Evolutionary conservation across 176 grass and related monocot species (phyloP), one percentile per base, ranked within the genome.

Genomic region (Ensete ventricosum): DNA sequence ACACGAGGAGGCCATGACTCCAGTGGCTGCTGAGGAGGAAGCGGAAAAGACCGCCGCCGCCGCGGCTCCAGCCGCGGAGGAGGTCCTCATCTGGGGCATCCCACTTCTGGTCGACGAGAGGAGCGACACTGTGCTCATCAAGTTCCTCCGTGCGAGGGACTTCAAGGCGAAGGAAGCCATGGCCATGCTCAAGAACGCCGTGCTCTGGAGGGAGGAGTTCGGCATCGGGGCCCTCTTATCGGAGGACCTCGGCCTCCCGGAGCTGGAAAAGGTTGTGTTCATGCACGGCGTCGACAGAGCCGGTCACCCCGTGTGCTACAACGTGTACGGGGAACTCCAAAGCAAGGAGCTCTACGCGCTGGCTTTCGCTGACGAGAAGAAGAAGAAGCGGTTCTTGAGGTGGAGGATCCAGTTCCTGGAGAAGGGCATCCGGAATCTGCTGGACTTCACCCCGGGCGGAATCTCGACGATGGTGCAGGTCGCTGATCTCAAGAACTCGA

Each of bases 361-460:
- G 87, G 87, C 89, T 9, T 96, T 96, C 73, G 83, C 87, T 49
- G 89, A 92, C 73, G 92, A 96, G 55, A 89, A 96, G 85, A 92
- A 96, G 83, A 75, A 89, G 27, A 80, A 90, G 76, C 77, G 89
- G 75, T 96, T 96, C 84, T 88, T 96, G 81, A 92, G 92, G 80
- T 96, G 92, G 92, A 85, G 92, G 72, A 92, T 96, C 83, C 92
- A 92, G 83, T 82, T 89, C 64, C 80, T 96, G 69, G 92, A 96
- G 81, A 86, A 88, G 34, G 89, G 92, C 25, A 96, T 96, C 72
- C 79, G 76, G 49, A 82, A 82, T 53, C 87, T 88, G 81, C 84
- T 96, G 9, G 92, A 96, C 79, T 92, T 96, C 73, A 14, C 77
- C 1, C 89, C 92, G 21, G 78, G 80, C 60, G 92, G 89, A 19